These are phyloP conservation scores for Xerocomellus amylosporus DNA, from an alignment of 768 basidiomycete genomes.

Conservation along the genomic window DNA sequence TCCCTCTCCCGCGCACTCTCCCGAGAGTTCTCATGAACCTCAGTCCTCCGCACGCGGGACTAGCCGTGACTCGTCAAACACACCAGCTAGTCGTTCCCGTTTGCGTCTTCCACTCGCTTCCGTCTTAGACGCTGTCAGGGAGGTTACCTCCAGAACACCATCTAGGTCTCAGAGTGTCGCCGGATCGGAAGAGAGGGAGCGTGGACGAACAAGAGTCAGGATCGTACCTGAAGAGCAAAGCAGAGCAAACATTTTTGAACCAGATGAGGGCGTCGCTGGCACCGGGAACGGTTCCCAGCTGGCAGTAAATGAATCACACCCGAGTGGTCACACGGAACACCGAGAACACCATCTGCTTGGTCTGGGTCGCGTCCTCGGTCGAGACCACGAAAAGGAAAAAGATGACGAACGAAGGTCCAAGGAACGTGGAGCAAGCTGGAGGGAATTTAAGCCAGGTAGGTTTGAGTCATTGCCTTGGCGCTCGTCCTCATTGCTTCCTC, in stretches of 20 bases:
- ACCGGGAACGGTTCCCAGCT: neutral
- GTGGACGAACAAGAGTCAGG: slow-evolving; percentile 23
- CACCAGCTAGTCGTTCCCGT: slow-evolving; percentile 10
- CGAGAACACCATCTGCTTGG: slow-evolving; percentile 22
- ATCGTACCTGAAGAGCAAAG: neutral
- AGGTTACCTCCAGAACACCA: slow-evolving; percentile 14
- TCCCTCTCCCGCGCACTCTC: slow-evolving; percentile 1
- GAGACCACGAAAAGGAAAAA: slow-evolving; percentile 13
- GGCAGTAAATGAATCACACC: neutral
- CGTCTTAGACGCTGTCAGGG: slow-evolving; percentile 20
- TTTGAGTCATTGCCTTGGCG: neutral
- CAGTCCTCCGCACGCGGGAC: neutral
- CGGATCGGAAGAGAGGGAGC: slow-evolving; percentile 33
- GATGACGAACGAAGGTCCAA: slow-evolving; percentile 32
- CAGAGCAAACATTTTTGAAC: neutral
- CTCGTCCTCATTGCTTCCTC: neutral
- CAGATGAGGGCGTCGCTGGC: neutral
- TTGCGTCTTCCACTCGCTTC: slow-evolving; percentile 17
- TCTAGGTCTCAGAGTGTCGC: slow-evolving; percentile 30
- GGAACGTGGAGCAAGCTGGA: slow-evolving; percentile 60
- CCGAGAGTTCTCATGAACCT: neutral
- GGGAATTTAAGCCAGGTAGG: slow-evolving; percentile 86
- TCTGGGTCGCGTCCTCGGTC: slow-evolving; percentile 36
- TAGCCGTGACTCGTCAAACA: neutral
- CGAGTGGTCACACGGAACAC: slow-evolving; percentile 1